A percentile compares a stretch with the other conserved stretches of the same genome.
These are phyloP conservation scores for Fusarium beomiforme DNA, from an alignment of 2,329 filamentous ascomycete genomes.

Conservation along the genomic window DNA sequence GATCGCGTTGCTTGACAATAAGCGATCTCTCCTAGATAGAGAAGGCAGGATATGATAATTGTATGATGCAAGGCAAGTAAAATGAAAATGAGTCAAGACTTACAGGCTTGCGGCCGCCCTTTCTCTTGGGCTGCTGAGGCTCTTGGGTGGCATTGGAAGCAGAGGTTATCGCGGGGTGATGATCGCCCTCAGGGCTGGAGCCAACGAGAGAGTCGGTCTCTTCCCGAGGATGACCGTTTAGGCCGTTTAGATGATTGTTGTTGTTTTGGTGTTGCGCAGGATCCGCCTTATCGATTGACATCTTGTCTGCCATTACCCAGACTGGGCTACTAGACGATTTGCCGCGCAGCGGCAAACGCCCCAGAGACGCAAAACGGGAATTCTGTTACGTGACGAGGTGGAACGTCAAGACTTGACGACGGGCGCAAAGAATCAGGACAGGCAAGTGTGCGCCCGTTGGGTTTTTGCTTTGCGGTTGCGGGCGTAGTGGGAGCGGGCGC, in stretches of 20 bases:
- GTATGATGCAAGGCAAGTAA: neutral
- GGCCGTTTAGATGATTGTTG: slow-evolving; percentile 46
- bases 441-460: slow-evolving; percentile 49
- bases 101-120: slow-evolving; percentile 97
- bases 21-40: neutral
- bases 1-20: neutral
- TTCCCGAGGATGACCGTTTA: slow-evolving; percentile 57
- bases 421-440: slow-evolving; percentile 43
- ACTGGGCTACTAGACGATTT: slow-evolving; percentile 46
- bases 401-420: slow-evolving; percentile 42
- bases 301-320: slow-evolving; percentile 69
- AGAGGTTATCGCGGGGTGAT: slow-evolving; percentile 46
- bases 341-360: slow-evolving; percentile 52
- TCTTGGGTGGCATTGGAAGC: slow-evolving; percentile 56
- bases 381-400: slow-evolving; percentile 48
- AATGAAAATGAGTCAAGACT: slow-evolving; percentile 53
- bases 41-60: neutral
- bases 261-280: slow-evolving; percentile 42
- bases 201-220: slow-evolving; percentile 70
- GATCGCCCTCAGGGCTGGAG: slow-evolving; percentile 69
- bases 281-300: slow-evolving; percentile 70
- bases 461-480: slow-evolving; percentile 51
- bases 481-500: slow-evolving; percentile 50
- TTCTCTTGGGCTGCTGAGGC: slow-evolving; percentile 83
- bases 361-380: slow-evolving; percentile 49